Evolutionary conservation across 345 rosid genomes (phyloP).

Genomic region (Eucalyptus victrix): DNA sequence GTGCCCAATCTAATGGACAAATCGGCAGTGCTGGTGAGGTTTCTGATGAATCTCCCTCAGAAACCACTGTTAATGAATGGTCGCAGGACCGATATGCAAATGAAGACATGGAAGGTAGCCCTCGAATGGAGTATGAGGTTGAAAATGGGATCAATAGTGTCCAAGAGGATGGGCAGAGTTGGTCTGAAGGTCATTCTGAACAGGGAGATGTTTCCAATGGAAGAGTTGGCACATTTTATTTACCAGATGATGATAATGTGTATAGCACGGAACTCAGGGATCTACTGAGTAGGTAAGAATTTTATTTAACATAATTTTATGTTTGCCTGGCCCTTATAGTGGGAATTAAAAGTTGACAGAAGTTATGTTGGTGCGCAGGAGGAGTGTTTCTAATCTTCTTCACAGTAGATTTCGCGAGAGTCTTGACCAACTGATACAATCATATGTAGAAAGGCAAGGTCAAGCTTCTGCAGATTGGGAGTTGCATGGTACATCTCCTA

Average conservation of each 20-base stretch:
- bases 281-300: conserved; percentile 60
- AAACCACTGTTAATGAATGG: conserved; percentile 24
- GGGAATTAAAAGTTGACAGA: neutral
- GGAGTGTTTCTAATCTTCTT: conserved; percentile 92
- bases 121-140: conserved; percentile 21
- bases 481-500: conserved; percentile 39
- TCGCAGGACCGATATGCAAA: conserved; percentile 9
- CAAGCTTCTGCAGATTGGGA: conserved; percentile 57
- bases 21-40: conserved; percentile 21
- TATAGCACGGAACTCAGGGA: conserved; percentile 68
- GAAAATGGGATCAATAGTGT: conserved; percentile 22
- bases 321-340: neutral
- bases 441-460: conserved; percentile 85
- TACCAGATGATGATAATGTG: conserved; percentile 53
- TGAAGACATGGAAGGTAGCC: conserved; percentile 27
- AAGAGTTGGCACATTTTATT: conserved; percentile 39
- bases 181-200: conserved; percentile 46
- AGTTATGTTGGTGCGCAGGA: conserved; percentile 32
- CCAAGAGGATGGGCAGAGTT: conserved; percentile 44
- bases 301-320: neutral
- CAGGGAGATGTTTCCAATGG: conserved; percentile 24
- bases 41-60: conserved; percentile 14
- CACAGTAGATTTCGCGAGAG: conserved; percentile 82
- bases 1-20: conserved; percentile 25
- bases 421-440: conserved; percentile 76